Evolutionary conservation across 2,329 filamentous ascomycete species (phyloP), one percentile per base, ranked within the genome.

Genomic region (Penicillium janthinellum): DNA sequence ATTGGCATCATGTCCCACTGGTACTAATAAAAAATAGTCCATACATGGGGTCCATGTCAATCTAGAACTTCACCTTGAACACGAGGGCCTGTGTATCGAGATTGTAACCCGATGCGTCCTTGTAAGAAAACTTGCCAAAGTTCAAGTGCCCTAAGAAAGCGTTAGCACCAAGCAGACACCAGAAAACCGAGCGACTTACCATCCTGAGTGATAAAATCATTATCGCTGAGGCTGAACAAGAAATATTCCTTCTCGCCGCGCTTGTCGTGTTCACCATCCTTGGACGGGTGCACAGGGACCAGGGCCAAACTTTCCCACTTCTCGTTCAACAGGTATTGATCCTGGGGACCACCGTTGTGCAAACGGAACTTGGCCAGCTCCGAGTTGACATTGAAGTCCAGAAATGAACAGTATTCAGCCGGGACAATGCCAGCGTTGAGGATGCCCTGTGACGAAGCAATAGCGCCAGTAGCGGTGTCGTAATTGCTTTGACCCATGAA

Each of bases 171-270:
- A 14, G 38, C 6, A 48, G 54, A 44, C 41, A 35, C 50, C 37
- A 34, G 11, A 4, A 58, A 44, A 5, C 14, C 10, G 15, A n/a
- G 25, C 35, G 7, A 67, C 76, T 64, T 69, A 79, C 86, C 87
- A 71, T 91, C 79, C 72, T 91, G 88, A 0, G 88, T 91, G 58
- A 91, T 86, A 66, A 91, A 91, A 72, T 92, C 89, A 69, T 92
- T 90, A 67, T 91, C 89, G 58, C 84, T 89, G 51, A 90, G 75
- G 12, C 83, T 85, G 62, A 92, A 84, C 37, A 92, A 71, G 69
- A 86, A 90, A 73, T 86, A 91, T 74, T 90, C 85, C 28, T 84
- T 82, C 57, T 84, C 79, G 22, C 73, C 71, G 1, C 34, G 15
- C 41, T 63, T 55, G 41, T 37, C n/a, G 12, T 54, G 53, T 5